Evolutionary conservation across 2,329 filamentous ascomycete species (phyloP), one percentile per base, ranked within the genome.

Genomic region (Byssothecium circinans): DNA sequence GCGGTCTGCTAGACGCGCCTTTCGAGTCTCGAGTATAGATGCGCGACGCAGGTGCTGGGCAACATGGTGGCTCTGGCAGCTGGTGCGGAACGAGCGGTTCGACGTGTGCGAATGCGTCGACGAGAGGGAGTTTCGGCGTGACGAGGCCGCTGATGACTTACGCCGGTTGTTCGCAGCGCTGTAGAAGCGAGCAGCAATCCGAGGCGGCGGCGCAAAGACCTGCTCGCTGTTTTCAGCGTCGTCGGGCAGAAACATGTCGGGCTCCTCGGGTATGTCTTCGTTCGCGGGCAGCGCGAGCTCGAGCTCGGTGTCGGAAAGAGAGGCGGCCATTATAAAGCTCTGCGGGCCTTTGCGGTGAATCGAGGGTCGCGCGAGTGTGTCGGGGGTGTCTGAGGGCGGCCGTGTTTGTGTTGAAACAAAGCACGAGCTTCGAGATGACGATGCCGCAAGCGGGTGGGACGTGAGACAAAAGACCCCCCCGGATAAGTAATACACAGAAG

Each of bases 1-100:
- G 46, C 88, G 79, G 68, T 91, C 88, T 45, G 89, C 88, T 15
- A 94, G 78, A 17, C 88, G 82, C 12, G 88, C 88, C 66, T 89
- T 90, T 52, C 89, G 85, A 57, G 87, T 86, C 69, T 91, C 88
- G 52, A 92, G 81, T 49, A 92, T 91, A 14, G 87, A 89, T 40
- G 87, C 85, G 43, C 89, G 84, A 35, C 89, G 88, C 47, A 91
- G 78, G 65, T 91, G 88, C 66, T 91, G 88, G 47, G 88, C 87
- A 45, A 91, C 77, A 69, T 89, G 81, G 67, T 88, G 88, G 76
- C 85, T 90, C 72, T 90, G 87, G 17, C 82, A 81, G 67, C 76
- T 76, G 54, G 74, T 73, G 51, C 75, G 71, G 60, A 78, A 68
- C 51, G 73, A 82, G 51, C 80, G 81, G 56, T 81, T 82, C 2